Evolutionary conservation across 2,329 filamentous ascomycete genomes (phyloP), one percentile per base, ranked within the genome.

Genomic region (Cercospora sp.): DNA sequence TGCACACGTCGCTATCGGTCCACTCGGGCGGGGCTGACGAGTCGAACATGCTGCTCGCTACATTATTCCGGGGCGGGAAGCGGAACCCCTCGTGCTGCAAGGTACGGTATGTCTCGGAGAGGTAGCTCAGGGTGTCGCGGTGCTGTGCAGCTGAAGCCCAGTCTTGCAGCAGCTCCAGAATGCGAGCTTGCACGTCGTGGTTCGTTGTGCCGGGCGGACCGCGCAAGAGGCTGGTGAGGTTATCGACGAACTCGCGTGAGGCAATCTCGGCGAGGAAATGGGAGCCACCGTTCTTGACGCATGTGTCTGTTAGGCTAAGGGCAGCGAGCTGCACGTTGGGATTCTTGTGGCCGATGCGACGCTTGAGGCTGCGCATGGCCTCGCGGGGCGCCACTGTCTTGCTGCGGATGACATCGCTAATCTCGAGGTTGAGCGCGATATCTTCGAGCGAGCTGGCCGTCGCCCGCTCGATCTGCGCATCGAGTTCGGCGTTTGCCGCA

Each of bases 351-450:
- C 92, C 93, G 84, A 99, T 93, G 79, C 95, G 90, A 78, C 89
- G 89, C 83, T 97, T 98, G 76, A 99, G 84, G 53, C 93, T 94
- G 79, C 93, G 92, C 95, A 99, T 99, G 70, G 95, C 95, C 81
- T 99, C 95, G 81, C 94, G 97, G 64, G 95, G 94, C 80, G 94
- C 93, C 61, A 99, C 94, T 18, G 93, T 97, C 84, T 98, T 98
- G 77, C 94, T 98, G 75, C 95, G 89, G 80, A 99, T 97, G 75
- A 97, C 85, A 83, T 99, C 95, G 80, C 94, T 97, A 75, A 99
- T 98, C 82, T 99, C 95, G 77, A 99, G 89, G 79, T 98, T 98
- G 74, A 97, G 88, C 48, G 95, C 91, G 79, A 99, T 98, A 78
- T 99, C 94, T 82, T 99, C 97, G 91, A 99, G 85, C 81, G 94